Percentiles rank a stretch among this genome's conserved stretches.
Conservation (phyloP, 2,329 filamentous ascomycete species). For the Xenoacremonium recifei region DNA sequence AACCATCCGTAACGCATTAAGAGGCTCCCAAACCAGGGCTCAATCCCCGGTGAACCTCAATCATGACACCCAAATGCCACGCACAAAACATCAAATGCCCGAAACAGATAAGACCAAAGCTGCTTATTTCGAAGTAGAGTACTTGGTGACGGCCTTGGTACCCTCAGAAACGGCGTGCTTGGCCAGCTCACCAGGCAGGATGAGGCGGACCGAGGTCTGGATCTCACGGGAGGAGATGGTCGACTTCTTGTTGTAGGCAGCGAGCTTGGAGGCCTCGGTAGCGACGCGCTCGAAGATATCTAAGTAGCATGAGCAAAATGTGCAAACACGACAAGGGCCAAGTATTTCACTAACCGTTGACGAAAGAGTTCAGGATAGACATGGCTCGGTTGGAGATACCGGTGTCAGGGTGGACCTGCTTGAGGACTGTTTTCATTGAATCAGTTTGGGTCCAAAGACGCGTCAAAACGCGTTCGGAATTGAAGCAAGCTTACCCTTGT, state of each 20-base stretch:
- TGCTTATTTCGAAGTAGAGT: constrained; percentile 97
- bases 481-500: constrained; percentile 76
- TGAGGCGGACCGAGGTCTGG: constrained; percentile 97
- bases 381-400: constrained; percentile 99
- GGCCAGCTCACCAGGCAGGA: constrained; percentile 96
- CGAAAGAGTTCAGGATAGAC: constrained; percentile 99
- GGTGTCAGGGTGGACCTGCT: constrained; percentile 99
- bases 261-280: constrained; percentile 97
- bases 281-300: constrained; percentile 99
- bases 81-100: constrained; percentile 53
- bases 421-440: constrained; percentile 67
- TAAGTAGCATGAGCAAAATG: constrained; percentile 31
- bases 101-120: constrained; percentile 58
- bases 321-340: fast-evolving
- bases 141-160: constrained; percentile 99
- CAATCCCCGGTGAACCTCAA: constrained; percentile 45
- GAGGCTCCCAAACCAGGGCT: constrained; percentile 45
- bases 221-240: constrained; percentile 99
- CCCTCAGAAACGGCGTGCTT: constrained; percentile 99
- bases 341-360: constrained; percentile 77
- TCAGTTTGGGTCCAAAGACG: constrained; percentile 5
- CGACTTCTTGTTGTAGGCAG: constrained; percentile 99
- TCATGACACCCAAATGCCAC: constrained; percentile 61
- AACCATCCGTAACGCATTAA: constrained; percentile 76
- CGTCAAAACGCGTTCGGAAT: constrained; percentile 8